phyloP scores from a whole-genome alignment of 2,329 filamentous ascomycete species.

The Aspergillus ustus region DNA sequence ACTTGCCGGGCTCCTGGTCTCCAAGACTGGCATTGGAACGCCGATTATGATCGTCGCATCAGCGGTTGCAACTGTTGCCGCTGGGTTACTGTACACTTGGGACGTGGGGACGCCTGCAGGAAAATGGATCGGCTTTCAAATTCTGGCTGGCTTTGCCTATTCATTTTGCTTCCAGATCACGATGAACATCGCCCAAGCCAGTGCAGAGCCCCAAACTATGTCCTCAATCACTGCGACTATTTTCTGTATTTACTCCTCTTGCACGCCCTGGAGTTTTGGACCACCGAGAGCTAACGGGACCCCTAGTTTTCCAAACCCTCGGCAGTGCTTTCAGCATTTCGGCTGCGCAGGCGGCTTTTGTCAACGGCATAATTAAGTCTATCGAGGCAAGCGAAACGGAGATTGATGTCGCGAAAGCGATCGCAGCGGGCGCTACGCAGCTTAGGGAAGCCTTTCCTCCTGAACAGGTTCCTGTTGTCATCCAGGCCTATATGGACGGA shows the following conservation, averaged over 20 bases:
- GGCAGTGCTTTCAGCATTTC: not conserved
- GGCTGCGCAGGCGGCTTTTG: constrained; percentile 2
- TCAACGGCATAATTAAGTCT: not conserved
- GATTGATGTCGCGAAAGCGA: not conserved
- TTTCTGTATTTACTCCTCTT: not conserved
- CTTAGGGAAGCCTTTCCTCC: not conserved
- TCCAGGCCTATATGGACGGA: constrained; percentile 5
- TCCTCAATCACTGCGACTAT: not conserved
- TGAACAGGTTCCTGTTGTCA: not conserved
- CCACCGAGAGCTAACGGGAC: too few relatives aligned
- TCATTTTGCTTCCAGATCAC: not conserved
- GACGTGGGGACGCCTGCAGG: constrained; percentile 29
- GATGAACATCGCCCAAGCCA: not conserved
- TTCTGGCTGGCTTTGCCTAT: not conserved
- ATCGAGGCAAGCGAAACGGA: not conserved
- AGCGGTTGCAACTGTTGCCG: constrained; percentile 29
- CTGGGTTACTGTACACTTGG: constrained; percentile 41
- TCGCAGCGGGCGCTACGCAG: constrained; percentile 1
- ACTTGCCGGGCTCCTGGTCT: too few relatives aligned
- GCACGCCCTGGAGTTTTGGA: too few relatives aligned
- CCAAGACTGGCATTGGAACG: too few relatives aligned
- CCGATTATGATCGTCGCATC: too few relatives aligned
- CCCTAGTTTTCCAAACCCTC: not conserved
- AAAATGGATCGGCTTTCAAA: constrained; percentile 43
- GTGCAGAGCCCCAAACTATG: not conserved